phyloP scores from a whole-genome alignment of 106 monocot genomes.

The Iris macrosiphon region DNA sequence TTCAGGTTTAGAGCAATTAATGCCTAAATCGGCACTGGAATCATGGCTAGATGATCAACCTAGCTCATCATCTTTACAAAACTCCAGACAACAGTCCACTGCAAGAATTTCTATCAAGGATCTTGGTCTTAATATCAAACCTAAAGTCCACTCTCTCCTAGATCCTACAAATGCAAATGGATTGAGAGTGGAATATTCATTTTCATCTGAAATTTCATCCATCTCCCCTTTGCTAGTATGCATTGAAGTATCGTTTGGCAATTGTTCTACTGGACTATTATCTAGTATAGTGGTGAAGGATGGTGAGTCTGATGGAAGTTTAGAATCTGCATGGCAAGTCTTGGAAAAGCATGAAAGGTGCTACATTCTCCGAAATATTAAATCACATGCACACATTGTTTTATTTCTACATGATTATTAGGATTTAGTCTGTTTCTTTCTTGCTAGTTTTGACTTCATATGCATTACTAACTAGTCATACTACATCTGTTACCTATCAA shows the following conservation, averaged over 20 bases:
- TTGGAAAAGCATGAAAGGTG: slow-evolving; percentile 62
- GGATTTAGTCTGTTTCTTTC: not conserved
- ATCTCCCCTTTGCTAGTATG: slow-evolving; percentile 51
- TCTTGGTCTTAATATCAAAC: slow-evolving; percentile 35
- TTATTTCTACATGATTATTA: not conserved
- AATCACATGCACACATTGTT: too few relatives aligned
- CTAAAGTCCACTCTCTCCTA: slow-evolving; percentile 48
- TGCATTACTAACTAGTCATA: not conserved
- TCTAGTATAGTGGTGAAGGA: slow-evolving; percentile 44
- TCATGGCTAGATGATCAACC: slow-evolving; percentile 83
- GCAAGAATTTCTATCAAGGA: slow-evolving; percentile 82
- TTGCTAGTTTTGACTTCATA: slow-evolving; percentile 2
- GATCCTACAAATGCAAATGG: slow-evolving; percentile 67
- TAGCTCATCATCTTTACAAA: slow-evolving; percentile 17
- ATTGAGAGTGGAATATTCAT: slow-evolving; percentile 63
- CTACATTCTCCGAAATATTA: not conserved
- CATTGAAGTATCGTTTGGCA: slow-evolving; percentile 62
- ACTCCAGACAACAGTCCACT: slow-evolving; percentile 18
- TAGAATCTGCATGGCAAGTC: slow-evolving; percentile 25
- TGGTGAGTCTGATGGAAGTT: slow-evolving; percentile 29
- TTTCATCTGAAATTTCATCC: slow-evolving; percentile 54
- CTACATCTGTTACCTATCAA: slow-evolving; percentile 20
- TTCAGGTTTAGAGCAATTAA: slow-evolving; percentile 59
- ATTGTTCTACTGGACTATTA: slow-evolving; percentile 49
- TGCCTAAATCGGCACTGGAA: slow-evolving; percentile 75